phyloP scores from a whole-genome alignment of 495 filamentous ascomycete species.

The Talaromyces ruber region DNA sequence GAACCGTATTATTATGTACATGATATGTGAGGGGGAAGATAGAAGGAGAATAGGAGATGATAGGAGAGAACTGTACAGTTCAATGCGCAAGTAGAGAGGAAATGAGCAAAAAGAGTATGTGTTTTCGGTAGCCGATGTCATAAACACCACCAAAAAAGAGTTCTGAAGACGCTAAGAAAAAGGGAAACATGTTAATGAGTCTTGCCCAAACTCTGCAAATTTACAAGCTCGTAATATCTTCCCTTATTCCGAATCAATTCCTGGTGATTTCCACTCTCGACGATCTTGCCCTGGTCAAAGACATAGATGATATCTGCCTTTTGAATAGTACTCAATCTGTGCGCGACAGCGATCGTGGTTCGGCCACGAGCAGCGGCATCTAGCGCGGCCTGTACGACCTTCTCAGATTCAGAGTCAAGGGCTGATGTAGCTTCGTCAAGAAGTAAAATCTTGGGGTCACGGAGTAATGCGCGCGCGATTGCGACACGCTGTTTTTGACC shows the following conservation, averaged over 20 bases:
- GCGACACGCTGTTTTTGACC: conserved; percentile 82
- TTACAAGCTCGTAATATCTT: conserved; percentile 69
- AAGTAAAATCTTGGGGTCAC: conserved; percentile 62
- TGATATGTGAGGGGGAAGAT: background rate
- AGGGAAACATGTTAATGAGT: conserved; percentile 8
- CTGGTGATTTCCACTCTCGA: conserved; percentile 64
- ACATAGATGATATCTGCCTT: conserved; percentile 81
- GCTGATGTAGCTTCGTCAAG: conserved; percentile 80
- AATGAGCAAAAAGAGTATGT: background rate
- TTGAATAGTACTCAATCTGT: conserved; percentile 71
- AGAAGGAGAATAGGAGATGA: background rate
- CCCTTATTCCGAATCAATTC: conserved; percentile 59
- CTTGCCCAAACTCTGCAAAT: conserved; percentile 70
- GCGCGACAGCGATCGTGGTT: conserved; percentile 73
- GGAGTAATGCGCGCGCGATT: conserved; percentile 63
- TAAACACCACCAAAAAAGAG: background rate
- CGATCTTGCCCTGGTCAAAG: conserved; percentile 65
- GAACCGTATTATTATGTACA: background rate
- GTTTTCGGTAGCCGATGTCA: background rate
- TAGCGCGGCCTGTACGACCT: conserved; percentile 73
- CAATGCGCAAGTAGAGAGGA: background rate
- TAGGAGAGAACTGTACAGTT: background rate
- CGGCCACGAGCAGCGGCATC: conserved; percentile 65
- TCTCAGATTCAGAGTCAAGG: conserved; percentile 73
- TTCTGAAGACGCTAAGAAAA: background rate